phyloP scores from a whole-genome alignment of 78 protist species.

The Tieghemostelium lacteum region DNA sequence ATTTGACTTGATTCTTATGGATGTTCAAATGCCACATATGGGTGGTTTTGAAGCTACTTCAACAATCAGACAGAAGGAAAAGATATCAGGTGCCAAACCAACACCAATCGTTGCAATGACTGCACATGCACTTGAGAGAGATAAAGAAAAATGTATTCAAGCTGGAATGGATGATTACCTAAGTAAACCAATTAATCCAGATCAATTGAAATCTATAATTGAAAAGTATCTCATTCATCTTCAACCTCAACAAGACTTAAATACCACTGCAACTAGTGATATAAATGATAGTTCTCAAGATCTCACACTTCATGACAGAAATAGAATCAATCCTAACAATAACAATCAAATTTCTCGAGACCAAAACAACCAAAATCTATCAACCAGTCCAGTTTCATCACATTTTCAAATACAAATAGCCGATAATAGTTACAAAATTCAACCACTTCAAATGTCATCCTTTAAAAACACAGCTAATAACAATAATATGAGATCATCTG shows the following conservation, averaged over 20 bases:
- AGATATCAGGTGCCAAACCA: background rate
- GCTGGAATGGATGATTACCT: slow-evolving; percentile 86
- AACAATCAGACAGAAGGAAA: slow-evolving; percentile 65
- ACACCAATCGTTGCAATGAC: slow-evolving; percentile 89
- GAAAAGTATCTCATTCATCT: slow-evolving; percentile 33
- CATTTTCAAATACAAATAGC: background rate
- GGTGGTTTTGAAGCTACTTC: slow-evolving; percentile 88
- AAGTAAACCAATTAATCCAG: slow-evolving; percentile 78
- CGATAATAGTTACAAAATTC: background rate
- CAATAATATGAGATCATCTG: background rate
- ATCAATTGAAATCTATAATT: slow-evolving; percentile 34
- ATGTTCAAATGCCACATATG: slow-evolving; percentile 91
- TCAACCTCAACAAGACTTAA: background rate
- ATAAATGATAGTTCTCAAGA: background rate
- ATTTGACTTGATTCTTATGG: slow-evolving; percentile 88
- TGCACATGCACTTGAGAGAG: slow-evolving; percentile 80
- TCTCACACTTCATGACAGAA: background rate
- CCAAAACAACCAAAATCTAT: background rate
- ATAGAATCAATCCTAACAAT: background rate
- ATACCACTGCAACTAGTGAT: background rate
- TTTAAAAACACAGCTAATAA: background rate
- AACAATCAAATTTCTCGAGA: background rate
- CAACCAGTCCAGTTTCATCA: background rate
- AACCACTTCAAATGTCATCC: background rate
- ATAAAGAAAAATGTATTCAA: slow-evolving; percentile 68